Evolutionary conservation across 2,329 filamentous ascomycete species (phyloP), one percentile per base, ranked within the genome.

Genomic region (Sclerotinia trifoliorum): DNA sequence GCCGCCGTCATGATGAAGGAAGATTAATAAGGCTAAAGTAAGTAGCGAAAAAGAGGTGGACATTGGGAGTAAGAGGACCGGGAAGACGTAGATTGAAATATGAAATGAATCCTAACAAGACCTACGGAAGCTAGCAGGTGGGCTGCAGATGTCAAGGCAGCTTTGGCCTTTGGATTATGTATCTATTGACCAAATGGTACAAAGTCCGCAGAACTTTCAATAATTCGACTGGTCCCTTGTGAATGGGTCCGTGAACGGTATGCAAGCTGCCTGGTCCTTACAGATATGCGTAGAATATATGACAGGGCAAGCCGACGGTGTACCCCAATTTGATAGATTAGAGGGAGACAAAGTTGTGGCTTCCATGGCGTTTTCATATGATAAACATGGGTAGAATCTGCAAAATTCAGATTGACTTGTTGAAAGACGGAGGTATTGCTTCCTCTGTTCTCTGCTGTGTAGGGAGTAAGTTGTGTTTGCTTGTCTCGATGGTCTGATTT

Each of bases 1-100:
- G 13, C 39, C n/a, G 39, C 32, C 61, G 39, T 35, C 66, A 68
- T 68, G 58, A 42, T 61, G 44, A 17, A 35, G 29, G 19, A 26
- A 15, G 13, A 21, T 29, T 6, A 17, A 49, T 15, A 44, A 55
- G 35, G n/a, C 24, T 29, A 54, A 55, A n/a, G 54, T 24, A 24
- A 54, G 19, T 55, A n/a, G 35, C 48, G 42, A 55, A 55, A 55
- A 35, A 42, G 35, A 55, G n/a, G 49, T 65, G 35, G 49, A 29
- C 49, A 42, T 64, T 26, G 61, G 61, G 29, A 55, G 17, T n/a
- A 32, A 26, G 2, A n/a, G 7, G 26, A 29, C 17, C 26, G 4
- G 15, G 44, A 26, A n/a, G 48, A 49, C 21, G 42, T 51, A 19
- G 32, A 21, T 24, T 35, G 19, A 46, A n/a, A 46, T 49, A 62